Evolutionary conservation across 1,284 basidiomycete species (phyloP), one percentile per base, ranked within the genome.

Genomic region (Hypsizygus ulmarius): DNA sequence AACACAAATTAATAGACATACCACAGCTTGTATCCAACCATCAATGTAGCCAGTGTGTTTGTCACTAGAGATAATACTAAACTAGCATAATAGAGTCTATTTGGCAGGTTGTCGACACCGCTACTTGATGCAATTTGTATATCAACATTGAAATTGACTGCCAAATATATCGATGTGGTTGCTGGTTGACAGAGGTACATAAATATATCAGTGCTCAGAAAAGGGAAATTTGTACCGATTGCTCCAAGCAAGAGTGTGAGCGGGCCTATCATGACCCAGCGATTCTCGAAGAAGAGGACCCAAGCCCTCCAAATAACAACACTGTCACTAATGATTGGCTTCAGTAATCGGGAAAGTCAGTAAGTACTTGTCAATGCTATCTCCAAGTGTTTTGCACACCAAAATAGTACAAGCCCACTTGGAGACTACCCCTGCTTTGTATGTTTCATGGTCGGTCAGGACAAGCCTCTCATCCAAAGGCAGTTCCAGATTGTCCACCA

Each of bases 251-350:
- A 48, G 8, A 50, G 19, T 14, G 5, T 21, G 15, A 50, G 16
- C 0, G 52, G 52, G n/a, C n/a, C 43, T 9, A 45, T 16, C 39
- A 50, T 38, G 21, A 50, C 9, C 42, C 40, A 48, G 5, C 11
- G 9, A 5, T 34, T 33, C 3, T 30, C 40, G 15, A 45, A 40
- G 36, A 43, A 50, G 8, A 53, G 29, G 10, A 42, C 39, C 28
- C 36, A 49, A 30, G 50, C 18, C 36, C 49, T 50, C 28, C 35
- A 50, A 4, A 50, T 33, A 15, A 53, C 44, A 8, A 53, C 49
- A 38, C 42, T 45, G 39, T 53, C 49, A 39, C 49, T 50, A 30
- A 53, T 47, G 39, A 50, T 44, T 12, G 52, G 52, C 52, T 53
- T 25, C 7, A 7, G 3, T 25, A 4, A 25, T 25, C 7, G 21